Base-by-base conservation (phyloP, 768 basidiomycete species). In the Hemileccinum rubropunctum region DNA sequence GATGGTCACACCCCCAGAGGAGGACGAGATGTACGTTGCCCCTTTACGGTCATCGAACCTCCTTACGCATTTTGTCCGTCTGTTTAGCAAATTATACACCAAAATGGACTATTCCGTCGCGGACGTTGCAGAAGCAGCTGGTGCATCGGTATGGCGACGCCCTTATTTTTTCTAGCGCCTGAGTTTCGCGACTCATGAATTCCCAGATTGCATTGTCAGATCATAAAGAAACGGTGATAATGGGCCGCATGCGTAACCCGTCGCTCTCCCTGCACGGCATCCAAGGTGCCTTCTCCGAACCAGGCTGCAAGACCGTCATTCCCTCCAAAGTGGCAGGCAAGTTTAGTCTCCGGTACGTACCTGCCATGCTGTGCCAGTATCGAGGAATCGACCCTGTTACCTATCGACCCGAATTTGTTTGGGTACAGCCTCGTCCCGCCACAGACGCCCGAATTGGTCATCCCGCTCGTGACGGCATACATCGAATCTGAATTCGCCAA, bases 201-300 rank as follows among this genome's bases (percentile, higher is more conserved):
- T 30, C 15, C 3, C 32, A 67, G 56, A 83, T 91, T 57, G 83
- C 88, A 2, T 64, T 97, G 20, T 85, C 83, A 2, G 72, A 80
- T 5, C 85, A 94, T 66, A 95, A 93, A 66, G 83, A 83, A 27
- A 66, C 72, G 10, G 80, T 88, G 18, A 74, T 98, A 34, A 98
- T 95, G 94, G 91, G 89, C 34, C 83, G 92, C 58, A 98, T 98
- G 95, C 82, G 93, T 30, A 75, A 81, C 58, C 90, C 95, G 2
- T 88, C 86, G 50, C 78, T 98, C 53, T 94, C 91, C 3, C 71
- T 98, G 21, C 95, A 98, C 65, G 95, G 95, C 11, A 95, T 98
- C 60, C 91, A 97, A 69, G 94, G 95, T 42, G 95, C 94, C 2
- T 97, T 95, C 75, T 90, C 81, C 47, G 83, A 81, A 0, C 77